phyloP scores from a whole-genome alignment of 495 filamentous ascomycete species.

The Acidomyces sp. region DNA sequence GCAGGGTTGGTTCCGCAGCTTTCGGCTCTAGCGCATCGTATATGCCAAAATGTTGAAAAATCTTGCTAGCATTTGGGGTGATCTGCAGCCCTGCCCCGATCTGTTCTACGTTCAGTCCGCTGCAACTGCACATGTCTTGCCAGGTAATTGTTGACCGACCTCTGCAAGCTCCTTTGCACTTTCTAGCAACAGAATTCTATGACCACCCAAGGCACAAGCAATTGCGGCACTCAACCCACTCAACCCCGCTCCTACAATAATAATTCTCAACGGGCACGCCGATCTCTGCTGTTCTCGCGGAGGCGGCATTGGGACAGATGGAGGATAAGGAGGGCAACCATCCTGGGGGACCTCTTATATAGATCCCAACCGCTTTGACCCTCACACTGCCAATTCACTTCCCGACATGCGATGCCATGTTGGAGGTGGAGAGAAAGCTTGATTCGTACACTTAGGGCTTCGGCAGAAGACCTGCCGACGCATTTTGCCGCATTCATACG shows the following conservation, averaged over 20 bases:
- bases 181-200: conserved; percentile 50
- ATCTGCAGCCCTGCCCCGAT: conserved; percentile 29
- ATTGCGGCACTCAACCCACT: conserved; percentile 55
- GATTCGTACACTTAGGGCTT: background rate
- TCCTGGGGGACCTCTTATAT: too few relatives aligned
- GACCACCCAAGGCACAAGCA: conserved; percentile 43
- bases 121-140: too few relatives aligned
- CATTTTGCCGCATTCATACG: background rate
- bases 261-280: conserved; percentile 26
- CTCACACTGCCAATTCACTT: too few relatives aligned
- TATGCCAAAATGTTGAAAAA: conserved; percentile 26
- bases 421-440: background rate
- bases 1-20: conserved; percentile 17
- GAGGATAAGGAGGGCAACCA: too few relatives aligned
- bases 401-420: too few relatives aligned
- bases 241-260: conserved; percentile 57
- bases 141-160: conserved; percentile 29
- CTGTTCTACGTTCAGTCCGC: too few relatives aligned
- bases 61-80: conserved; percentile 26
- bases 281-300: conserved; percentile 2
- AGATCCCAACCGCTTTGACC: too few relatives aligned
- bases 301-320: background rate
- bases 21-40: conserved; percentile 17
- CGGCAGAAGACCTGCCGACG: background rate
- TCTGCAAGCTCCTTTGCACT: conserved; percentile 47